These are phyloP conservation scores for Entonaema liquescens DNA, from an alignment of 495 filamentous ascomycete species.

Conservation along the genomic window DNA sequence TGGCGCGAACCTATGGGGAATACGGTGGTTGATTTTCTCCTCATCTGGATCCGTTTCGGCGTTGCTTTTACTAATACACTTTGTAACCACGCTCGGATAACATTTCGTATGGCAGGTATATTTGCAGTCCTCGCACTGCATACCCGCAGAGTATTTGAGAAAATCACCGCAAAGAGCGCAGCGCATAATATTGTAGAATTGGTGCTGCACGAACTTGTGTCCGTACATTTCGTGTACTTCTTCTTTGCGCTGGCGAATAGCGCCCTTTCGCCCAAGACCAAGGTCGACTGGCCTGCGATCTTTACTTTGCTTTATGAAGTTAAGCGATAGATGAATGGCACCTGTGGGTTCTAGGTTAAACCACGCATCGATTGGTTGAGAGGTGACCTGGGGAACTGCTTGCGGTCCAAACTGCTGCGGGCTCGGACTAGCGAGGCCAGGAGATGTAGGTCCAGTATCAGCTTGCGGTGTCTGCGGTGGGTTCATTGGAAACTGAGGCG, in stretches of 20 bases:
- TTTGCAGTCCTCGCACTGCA: slow-evolving; percentile 99
- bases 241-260: slow-evolving; percentile 95
- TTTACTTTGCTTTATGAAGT: slow-evolving; percentile 76
- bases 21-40: slow-evolving; percentile 99
- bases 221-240: slow-evolving; percentile 97
- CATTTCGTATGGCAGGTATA: slow-evolving; percentile 99
- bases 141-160: slow-evolving; percentile 96
- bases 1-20: slow-evolving; percentile 93
- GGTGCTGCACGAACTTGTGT: slow-evolving; percentile 96
- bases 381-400: slow-evolving; percentile 54
- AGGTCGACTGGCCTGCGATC: slow-evolving; percentile 75
- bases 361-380: slow-evolving; percentile 88
- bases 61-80: slow-evolving; percentile 99
- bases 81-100: slow-evolving; percentile 96
- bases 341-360: slow-evolving; percentile 96
- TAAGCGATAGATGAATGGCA: slow-evolving; percentile 77
- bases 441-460: slow-evolving; percentile 46
- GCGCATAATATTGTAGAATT: slow-evolving; percentile 99
- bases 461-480: slow-evolving; percentile 56
- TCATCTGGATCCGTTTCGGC: slow-evolving; percentile 98
- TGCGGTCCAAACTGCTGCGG: slow-evolving; percentile 39
- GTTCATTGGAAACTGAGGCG: slow-evolving; percentile 64
- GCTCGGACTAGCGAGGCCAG: slow-evolving; percentile 20
- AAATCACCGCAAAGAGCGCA: slow-evolving; percentile 98
- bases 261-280: slow-evolving; percentile 92